Evolutionary conservation across 2,329 filamentous ascomycete species (phyloP).

Genomic region (Colletotrichum acutatum): DNA sequence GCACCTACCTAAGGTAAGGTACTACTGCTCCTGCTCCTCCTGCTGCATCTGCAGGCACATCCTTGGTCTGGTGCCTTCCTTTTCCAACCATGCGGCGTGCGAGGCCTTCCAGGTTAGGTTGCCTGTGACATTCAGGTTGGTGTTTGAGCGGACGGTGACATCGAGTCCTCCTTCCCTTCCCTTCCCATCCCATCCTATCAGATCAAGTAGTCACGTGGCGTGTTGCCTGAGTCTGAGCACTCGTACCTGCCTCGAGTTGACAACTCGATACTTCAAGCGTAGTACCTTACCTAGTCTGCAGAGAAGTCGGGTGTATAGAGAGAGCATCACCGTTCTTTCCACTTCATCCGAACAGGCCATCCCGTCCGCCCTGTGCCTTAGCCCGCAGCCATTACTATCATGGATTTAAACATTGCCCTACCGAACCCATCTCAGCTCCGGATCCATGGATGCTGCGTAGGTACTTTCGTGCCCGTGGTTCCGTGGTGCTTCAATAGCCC

Average conservation of each 20-base stretch:
- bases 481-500: background rate
- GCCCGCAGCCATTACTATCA: background rate
- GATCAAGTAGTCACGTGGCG: background rate
- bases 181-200: background rate
- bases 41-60: background rate
- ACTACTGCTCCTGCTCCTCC: background rate
- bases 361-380: background rate
- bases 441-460: background rate
- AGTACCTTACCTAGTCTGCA: no score
- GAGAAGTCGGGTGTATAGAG: no score
- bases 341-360: background rate
- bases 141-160: background rate
- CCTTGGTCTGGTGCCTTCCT: slow-evolving; percentile 16
- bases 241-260: no score
- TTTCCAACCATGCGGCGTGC: background rate
- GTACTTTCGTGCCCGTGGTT: background rate
- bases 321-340: background rate
- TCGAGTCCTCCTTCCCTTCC: background rate
- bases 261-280: no score
- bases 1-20: background rate
- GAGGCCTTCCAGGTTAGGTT: background rate
- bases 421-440: background rate
- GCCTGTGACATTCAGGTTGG: background rate
- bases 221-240: background rate
- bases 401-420: background rate